Evolutionary conservation across 495 filamentous ascomycete species (phyloP), one percentile per base, ranked within the genome.

Genomic region (Aspergillus carlsbadensis): DNA sequence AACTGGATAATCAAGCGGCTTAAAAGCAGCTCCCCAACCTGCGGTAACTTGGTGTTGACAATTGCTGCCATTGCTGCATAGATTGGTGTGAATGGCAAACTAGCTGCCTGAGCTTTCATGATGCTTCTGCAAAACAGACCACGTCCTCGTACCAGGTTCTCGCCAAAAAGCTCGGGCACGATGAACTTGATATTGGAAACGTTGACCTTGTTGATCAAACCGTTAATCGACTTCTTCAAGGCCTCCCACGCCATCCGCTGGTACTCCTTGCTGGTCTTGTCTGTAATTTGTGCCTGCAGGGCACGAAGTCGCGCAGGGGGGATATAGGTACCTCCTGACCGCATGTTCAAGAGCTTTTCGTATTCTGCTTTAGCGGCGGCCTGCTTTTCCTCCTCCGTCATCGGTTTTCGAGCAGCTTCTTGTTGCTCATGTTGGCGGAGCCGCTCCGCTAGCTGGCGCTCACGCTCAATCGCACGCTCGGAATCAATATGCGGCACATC

Each of bases 161-260:
- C 95, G 15, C 83, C 83, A 70, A 99, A 98, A 29, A 98, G 78
- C 67, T 99, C 94, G 0, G 92, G 92, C 7, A 97, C 90, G 58
- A 99, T 96, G 63, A 88, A 83, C 71, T 98, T 98, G 80, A 99
- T 98, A 64, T 99, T 99, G 17, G 87, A 89, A 36, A 90, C 87
- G 71, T 97, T 99, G 74, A 96, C 86, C 71, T 99, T 99, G 78
- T 99, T 99, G 76, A 98, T 93, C 26, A 99, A 75, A 64, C 94
- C 94, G 67, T 99, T 97, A 76, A 99, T 96, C 17, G 89, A 92
- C 78, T 99, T 99, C 76, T 99, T 99, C 66, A 98, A 70, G 10
- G 94, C 93, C 69, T 98, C 95, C 95, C 95, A 98, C 2, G 93
- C 92, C 90, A 99, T 94, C 47, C 95, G 88, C 78, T 99, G 94